Evolutionary conservation across 495 filamentous ascomycete genomes (phyloP), one percentile per base, ranked within the genome.

Genomic region (Xylaria cubensis): DNA sequence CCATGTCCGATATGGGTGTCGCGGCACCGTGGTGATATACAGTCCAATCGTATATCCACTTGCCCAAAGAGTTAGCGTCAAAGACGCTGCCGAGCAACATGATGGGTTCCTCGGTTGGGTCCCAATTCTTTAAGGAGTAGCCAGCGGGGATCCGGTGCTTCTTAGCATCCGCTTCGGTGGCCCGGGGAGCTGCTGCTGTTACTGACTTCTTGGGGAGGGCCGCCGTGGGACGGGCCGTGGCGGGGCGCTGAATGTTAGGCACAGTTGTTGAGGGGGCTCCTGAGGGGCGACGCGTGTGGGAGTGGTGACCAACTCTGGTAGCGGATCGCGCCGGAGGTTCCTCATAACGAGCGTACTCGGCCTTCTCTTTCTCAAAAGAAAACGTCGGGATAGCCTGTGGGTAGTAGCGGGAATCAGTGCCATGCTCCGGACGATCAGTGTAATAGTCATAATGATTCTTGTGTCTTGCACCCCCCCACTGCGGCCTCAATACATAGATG

Each of bases 1-100:
- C 95, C 79, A 97, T 90, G 71, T 97, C 94, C 51, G 94, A 90
- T 79, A 97, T 94, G 72, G 96, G 93, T 4, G 93, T 94, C 36
- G 89, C 89, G 13, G 94, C 88, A 51, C 94, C 94, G 74, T 97
- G 92, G 80, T 92, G 91, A 84, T 93, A 98, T 71, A 98, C 93
- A 41, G 96, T 98, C 96, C 96, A 99, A 87, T 99, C 97, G 84
- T 97, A 99, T 80, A 99, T 95, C 96, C 96, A 99, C 82, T 97
- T 97, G 77, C 96, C 96, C 19, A 99, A 88, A 26, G 93, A 97
- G 87, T 97, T 97, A 81, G 96, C 93, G 78, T 98, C 97, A 79
- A 98, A 99, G 58, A 98, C 96, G 79, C 93, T 97, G 53, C 96
- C 96, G 10, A 98, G 88, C 7, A 99, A 88, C 80, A 97, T 90